A percentile compares a stretch with the other conserved stretches of the same genome.
Evolutionary conservation across 75 land plant genomes (phyloP).

Genomic region (Pinus tabuliformis): DNA sequence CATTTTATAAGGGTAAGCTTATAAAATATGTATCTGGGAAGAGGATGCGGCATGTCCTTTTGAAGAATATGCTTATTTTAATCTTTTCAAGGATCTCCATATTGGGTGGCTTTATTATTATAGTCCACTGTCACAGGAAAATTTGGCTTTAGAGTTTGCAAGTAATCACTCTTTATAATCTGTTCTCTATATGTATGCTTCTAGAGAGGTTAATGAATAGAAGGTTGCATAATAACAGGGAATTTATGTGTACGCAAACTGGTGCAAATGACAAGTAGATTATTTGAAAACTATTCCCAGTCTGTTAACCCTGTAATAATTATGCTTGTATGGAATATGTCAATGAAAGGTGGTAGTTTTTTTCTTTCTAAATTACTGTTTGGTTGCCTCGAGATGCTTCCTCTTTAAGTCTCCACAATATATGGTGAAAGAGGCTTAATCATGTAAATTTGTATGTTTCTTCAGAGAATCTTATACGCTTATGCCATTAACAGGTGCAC

Average conservation of each 20-base stretch:
- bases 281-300: too few relatives aligned
- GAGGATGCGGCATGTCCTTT: neutral
- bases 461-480: too few relatives aligned
- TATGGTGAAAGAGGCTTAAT: too few relatives aligned
- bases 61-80: neutral
- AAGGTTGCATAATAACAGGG: neutral
- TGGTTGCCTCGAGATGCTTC: too few relatives aligned
- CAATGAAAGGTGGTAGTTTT: too few relatives aligned
- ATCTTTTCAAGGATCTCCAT: neutral
- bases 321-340: too few relatives aligned
- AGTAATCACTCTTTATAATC: neutral
- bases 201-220: neutral
- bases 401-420: too few relatives aligned
- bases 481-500: too few relatives aligned
- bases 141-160: neutral
- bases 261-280: too few relatives aligned
- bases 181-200: neutral
- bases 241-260: slow-evolving; percentile 2
- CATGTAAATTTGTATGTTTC: too few relatives aligned
- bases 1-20: neutral
- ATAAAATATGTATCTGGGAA: neutral
- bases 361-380: too few relatives aligned
- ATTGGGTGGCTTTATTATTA: neutral
- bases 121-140: neutral
- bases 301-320: too few relatives aligned